phyloP scores from a whole-genome alignment of 2,329 filamentous ascomycete species.

The Pseudocercospora musae region DNA sequence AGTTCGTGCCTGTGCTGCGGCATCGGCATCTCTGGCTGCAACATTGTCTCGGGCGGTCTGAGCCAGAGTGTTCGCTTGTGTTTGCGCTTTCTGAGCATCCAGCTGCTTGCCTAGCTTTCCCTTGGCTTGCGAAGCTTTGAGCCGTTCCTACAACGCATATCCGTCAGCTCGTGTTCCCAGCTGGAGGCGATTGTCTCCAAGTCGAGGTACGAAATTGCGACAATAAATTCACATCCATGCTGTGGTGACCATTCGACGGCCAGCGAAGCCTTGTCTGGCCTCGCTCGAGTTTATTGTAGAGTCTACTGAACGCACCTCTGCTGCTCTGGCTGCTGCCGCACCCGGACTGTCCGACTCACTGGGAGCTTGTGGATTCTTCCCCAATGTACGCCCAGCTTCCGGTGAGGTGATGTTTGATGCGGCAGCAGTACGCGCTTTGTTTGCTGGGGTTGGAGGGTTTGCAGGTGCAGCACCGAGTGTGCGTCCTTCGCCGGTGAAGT shows the following conservation, averaged over 20 bases:
- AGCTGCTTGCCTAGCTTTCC: constrained; percentile 71
- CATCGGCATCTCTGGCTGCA: constrained; percentile 65
- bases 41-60: constrained; percentile 66
- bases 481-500: constrained; percentile 70
- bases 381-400: constrained; percentile 58
- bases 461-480: constrained; percentile 59
- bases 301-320: constrained; percentile 62
- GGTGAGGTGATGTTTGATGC: constrained; percentile 49
- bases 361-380: constrained; percentile 40
- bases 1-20: constrained; percentile 53
- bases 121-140: constrained; percentile 56
- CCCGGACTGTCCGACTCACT: constrained; percentile 57
- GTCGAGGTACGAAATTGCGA: no score
- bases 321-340: constrained; percentile 72
- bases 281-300: not conserved
- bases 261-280: not conserved
- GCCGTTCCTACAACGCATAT: constrained; percentile 57
- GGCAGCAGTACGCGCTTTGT: constrained; percentile 37
- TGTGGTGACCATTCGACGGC: not conserved
- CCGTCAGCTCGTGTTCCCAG: not conserved
- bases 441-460: constrained; percentile 42
- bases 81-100: constrained; percentile 72
- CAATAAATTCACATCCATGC: not conserved
- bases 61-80: constrained; percentile 63
- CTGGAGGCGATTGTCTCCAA: not conserved